Evolutionary conservation across 1,284 basidiomycete genomes (phyloP), one percentile per base, ranked within the genome.

Genomic region (Sanghuangporus weigelae): DNA sequence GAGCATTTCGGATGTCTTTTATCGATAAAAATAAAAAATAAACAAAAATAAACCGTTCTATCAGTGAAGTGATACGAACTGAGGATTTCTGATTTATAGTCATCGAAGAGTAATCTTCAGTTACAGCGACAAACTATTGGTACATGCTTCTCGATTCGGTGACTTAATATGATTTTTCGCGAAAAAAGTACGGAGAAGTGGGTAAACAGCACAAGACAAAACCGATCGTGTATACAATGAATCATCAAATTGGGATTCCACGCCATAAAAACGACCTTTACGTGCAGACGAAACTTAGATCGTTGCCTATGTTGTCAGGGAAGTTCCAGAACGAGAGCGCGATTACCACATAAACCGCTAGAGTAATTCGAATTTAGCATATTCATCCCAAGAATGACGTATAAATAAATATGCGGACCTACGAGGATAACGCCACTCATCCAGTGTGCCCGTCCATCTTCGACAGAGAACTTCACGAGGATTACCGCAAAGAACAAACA

Each of bases 401-500:
- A 48, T 35, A 40, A 7, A 39, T 8, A 60, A 10, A 35, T 36
- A 51, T 72, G 79, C 69, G 73, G 70, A 76, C 79, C 77, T 66
- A 85, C 80, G 58, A 86, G 75, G 36, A 79, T 77, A 44, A 81
- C 75, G 2, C 84, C 84, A 70, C 83, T 84, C 74, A 86, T 79
- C 77, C 81, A 86, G 69, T 87, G 84, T 12, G 81, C 81, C 67
- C 81, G 80, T n/a, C 85, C 85, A 71, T 86, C 84, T 65, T 82
- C 79, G 36, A 85, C 81, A 36, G 82, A 82, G 66, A 84, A 84
- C 68, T 85, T 86, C 72, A 87, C 84, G 55, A 86, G 73, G 35
- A 86, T 68, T 39, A 87, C 80, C 2, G 82, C 80, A 60, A 87
- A 76, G 69, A 87, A 80, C 31, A 79, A 66, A 16, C 77, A 76